phyloP scores from a whole-genome alignment of 805 yeast genomes.

The Jamesozyma jinghongensis region DNA sequence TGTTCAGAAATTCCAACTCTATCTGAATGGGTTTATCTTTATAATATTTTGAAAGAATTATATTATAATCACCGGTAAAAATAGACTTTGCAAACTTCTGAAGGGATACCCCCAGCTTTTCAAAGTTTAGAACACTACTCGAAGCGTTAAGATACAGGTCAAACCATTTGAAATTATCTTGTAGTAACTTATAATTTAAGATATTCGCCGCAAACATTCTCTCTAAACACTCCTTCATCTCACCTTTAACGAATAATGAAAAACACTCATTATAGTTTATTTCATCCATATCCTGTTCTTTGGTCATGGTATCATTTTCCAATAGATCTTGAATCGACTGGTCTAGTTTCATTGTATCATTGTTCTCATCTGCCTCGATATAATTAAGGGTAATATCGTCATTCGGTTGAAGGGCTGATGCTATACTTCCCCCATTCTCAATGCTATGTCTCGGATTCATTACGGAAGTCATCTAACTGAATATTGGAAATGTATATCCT shows the following conservation, averaged over 20 bases:
- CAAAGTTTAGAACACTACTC: conserved; percentile 7
- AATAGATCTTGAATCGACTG: conserved; percentile 16
- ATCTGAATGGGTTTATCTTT: background rate
- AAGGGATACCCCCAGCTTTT: conserved; percentile 9
- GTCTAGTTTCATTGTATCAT: no score
- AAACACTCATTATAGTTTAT: conserved; percentile 13
- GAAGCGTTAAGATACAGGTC: conserved; percentile 16
- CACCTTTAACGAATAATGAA: conserved; percentile 16
- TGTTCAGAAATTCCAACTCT: conserved; percentile 2
- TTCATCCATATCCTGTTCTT: background rate
- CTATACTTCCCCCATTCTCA: no score
- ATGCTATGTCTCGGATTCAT: no score
- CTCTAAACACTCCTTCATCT: conserved; percentile 15
- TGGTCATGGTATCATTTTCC: conserved; percentile 13
- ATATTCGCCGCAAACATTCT: conserved; percentile 13
- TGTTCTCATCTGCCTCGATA: no score
- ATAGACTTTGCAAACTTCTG: conserved; percentile 1
- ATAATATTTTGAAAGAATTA: background rate
- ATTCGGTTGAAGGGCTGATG: no score
- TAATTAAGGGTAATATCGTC: no score
- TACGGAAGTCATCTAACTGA: no score
- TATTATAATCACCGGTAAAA: conserved; percentile 1
- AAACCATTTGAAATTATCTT: conserved; percentile 4
- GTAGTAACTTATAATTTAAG: conserved; percentile 6
- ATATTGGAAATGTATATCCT: no score